These are phyloP conservation scores for Quercus ilex DNA, from an alignment of 306 rosid species.

Conservation along the genomic window DNA sequence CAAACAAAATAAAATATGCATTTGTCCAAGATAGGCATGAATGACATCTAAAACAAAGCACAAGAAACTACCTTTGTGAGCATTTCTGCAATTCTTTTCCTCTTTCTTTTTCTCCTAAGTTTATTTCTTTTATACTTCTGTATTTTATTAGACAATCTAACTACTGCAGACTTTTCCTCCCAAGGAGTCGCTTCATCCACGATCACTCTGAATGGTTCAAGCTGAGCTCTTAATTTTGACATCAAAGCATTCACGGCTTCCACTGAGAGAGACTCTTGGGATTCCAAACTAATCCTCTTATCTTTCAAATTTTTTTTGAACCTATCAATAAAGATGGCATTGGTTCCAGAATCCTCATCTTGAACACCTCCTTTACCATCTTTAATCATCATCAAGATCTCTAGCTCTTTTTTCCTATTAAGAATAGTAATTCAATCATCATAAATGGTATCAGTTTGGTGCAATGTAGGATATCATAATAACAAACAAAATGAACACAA, in stretches of 20 bases:
- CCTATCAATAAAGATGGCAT: constrained; percentile 22
- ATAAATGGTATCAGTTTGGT: not conserved
- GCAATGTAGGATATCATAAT: not conserved
- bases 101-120: constrained; percentile 70
- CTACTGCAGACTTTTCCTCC: constrained; percentile 73
- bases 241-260: constrained; percentile 62
- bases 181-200: constrained; percentile 59
- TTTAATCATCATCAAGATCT: constrained; percentile 50
- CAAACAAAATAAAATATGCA: constrained; percentile 6
- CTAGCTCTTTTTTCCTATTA: constrained; percentile 72
- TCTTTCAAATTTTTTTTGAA: constrained; percentile 42
- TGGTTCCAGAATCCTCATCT: constrained; percentile 27
- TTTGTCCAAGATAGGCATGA: not conserved
- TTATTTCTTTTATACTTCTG: constrained; percentile 63
- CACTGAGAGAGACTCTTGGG: constrained; percentile 52
- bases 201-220: constrained; percentile 59
- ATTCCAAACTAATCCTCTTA: constrained; percentile 47
- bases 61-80: constrained; percentile 52
- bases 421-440: not conserved
- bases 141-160: constrained; percentile 45
- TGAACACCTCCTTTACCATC: constrained; percentile 38
- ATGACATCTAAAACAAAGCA: not conserved
- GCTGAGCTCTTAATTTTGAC: constrained; percentile 49
- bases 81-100: constrained; percentile 56
- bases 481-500: not conserved